These are phyloP conservation scores for Fonsecaea erecta DNA, from an alignment of 2,329 filamentous ascomycete genomes.

Conservation along the genomic window DNA sequence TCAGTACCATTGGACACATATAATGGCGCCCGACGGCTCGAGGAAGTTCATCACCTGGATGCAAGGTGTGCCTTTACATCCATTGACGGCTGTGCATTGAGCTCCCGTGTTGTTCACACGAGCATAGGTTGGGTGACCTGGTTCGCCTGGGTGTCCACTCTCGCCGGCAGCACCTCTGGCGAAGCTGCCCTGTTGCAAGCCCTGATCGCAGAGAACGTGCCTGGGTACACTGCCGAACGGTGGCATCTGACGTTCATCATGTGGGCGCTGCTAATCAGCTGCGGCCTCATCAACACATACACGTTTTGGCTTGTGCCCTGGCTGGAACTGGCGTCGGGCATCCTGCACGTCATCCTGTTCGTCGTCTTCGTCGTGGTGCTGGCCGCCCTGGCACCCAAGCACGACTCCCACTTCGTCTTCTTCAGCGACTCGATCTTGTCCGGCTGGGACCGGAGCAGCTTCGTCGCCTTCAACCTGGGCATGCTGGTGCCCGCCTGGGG, in stretches of 20 bases:
- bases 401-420: constrained; percentile 44
- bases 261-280: constrained; percentile 43
- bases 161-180: constrained; percentile 44
- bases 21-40: constrained; percentile 40
- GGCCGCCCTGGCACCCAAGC: constrained; percentile 41
- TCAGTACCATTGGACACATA: constrained; percentile 51
- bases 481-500: constrained; percentile 44
- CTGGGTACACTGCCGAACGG: constrained; percentile 41
- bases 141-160: constrained; percentile 46
- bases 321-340: constrained; percentile 46
- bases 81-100: constrained; percentile 12
- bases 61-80: constrained; percentile 37
- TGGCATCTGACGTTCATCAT: constrained; percentile 50
- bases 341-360: constrained; percentile 45
- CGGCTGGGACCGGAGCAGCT: constrained; percentile 43
- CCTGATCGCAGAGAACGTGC: constrained; percentile 42
- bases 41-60: constrained; percentile 44
- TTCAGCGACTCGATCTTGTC: constrained; percentile 38
- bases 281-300: constrained; percentile 39
- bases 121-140: constrained; percentile 48
- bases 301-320: constrained; percentile 48
- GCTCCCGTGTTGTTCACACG: neutral
- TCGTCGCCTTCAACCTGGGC: constrained; percentile 46
- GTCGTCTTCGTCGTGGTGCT: constrained; percentile 46
- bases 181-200: constrained; percentile 44